phyloP scores from a whole-genome alignment of 345 rosid species.

The Xanthoceras sorbifolium region DNA sequence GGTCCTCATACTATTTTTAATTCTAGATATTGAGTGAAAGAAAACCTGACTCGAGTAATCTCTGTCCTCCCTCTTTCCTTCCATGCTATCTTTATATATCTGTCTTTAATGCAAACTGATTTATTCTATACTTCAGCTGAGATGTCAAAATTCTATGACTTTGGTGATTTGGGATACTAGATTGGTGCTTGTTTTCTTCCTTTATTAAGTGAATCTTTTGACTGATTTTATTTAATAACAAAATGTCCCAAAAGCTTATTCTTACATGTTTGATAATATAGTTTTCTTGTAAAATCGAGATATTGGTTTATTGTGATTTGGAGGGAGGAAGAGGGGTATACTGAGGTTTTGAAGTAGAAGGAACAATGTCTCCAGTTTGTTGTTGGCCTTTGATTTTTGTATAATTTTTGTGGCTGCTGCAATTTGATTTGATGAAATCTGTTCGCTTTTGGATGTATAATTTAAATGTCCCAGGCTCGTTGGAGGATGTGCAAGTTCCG shows the following conservation, averaged over 20 bases:
- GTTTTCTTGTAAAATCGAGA: not conserved
- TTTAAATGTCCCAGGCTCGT: conserved; percentile 48
- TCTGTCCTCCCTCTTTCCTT: not conserved
- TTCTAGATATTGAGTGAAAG: not conserved
- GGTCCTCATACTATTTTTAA: not conserved
- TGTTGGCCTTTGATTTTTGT: conserved; percentile 1
- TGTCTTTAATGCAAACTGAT: not conserved
- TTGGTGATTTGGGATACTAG: not conserved
- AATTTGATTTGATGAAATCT: conserved; percentile 9
- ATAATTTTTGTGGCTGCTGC: not conserved
- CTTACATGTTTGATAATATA: not conserved
- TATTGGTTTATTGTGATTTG: not conserved
- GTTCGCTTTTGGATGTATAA: conserved; percentile 22
- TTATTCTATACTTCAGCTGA: not conserved
- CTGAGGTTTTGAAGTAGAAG: not conserved
- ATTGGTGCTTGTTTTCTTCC: not conserved
- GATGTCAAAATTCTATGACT: not conserved
- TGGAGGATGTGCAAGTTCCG: conserved; percentile 82
- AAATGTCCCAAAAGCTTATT: not conserved
- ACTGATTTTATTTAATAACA: not conserved
- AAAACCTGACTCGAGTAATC: not conserved
- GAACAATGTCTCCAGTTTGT: not conserved
- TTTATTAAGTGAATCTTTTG: not conserved
- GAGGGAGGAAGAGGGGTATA: not conserved
- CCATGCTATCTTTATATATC: too few relatives aligned